Base-by-base conservation (phyloP, 2,329 filamentous ascomycete species). In the Penicillium sp. region DNA sequence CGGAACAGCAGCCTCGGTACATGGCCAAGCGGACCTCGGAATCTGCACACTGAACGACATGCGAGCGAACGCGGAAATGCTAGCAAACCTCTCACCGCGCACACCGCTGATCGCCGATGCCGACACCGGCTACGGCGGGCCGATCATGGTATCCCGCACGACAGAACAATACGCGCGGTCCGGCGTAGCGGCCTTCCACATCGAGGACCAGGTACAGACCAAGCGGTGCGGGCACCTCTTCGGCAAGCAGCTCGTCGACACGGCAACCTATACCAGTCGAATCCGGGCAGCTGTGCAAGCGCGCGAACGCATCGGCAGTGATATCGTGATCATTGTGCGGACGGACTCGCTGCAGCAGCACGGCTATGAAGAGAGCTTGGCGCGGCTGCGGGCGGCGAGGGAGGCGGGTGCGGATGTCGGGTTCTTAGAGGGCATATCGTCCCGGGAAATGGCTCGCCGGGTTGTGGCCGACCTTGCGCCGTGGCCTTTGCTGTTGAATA, bases 101-200 rank as follows among this genome's bases (percentile, higher is more conserved):
- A 77, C 73, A 3, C 80, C 82, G 7, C 69, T 83, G 6, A 83
- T 84, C 58, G 81, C 81, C 27, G 82, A 84, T 57, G 79, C 79
- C 61, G 82, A 83, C 63, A 83, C 81, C 5, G 82, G 82, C 33
- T 83, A 83, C 63, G 81, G 81, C 43, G 81, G 81, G 0, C 74
- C 75, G n/a, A 72, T 77, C 47, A 78, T 77, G 75, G 75, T 82
- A 35, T 76, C 78, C 13, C 76, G 80, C 17, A 82, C 81, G 5
- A 78, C 81, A 6, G 73, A 76, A 25, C 73, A 79, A 49, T 84
- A 84, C 69, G 78, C 79, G 25, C 78, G 79, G 47, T 76, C 81
- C 3, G 82, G 82, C 25, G 79, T 85, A 3, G 83, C 83, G 1
- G 83, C 76, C 10, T 75, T 85, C 44, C 83, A 85, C 66, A 78